Evolutionary conservation across 2,329 filamentous ascomycete genomes (phyloP), one percentile per base, ranked within the genome.

Genomic region (Aureobasidium sp.): DNA sequence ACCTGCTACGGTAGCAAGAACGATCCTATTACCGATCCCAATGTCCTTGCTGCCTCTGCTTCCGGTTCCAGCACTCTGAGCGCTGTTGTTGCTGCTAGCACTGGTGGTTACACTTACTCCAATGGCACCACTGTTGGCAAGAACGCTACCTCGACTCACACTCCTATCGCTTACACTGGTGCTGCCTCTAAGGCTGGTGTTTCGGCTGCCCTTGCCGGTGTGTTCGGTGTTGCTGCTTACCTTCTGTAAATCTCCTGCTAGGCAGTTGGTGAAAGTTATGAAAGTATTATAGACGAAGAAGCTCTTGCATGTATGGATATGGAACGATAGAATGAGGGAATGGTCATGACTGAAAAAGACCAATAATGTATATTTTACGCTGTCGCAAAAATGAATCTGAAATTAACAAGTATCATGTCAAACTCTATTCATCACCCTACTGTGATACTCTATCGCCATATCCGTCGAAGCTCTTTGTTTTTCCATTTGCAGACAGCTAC

Each of bases 171-270:
- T 29, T 61, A 61, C 59, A 61, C 59, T 5, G 59, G 59, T 48
- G 59, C 59, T 29, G 59, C 59, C 13, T 41, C 42, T 39, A 61
- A 61, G 59, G 48, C 59, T 34, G 59, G 59, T 37, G 47, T 53
- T 17, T 48, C 59, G 6, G 59, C 29, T 26, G 47, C 47, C 23
- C 29, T 58, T 12, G 50, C 59, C 17, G 48, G 59, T 47, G 20
- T 61, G n/a, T 55, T 61, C 39, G 58, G 42, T 48, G 27, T 61
- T n/a, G 36, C 39, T 7, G 59, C 59, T 55, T 61, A 36, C 48
- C 20, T 55, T 61, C 32, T 61, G 48, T 61, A 61, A 61, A 15
- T 17, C 23, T 15, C 23, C 42, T 2, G 13, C 20, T 46, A 46
- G 42, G 42, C 10, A n/a, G 39, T 1, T 23, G 3, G 20, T 27